Base-by-base conservation (phyloP, 306 rosid genomes). In the Oemleria cerasiformis region DNA sequence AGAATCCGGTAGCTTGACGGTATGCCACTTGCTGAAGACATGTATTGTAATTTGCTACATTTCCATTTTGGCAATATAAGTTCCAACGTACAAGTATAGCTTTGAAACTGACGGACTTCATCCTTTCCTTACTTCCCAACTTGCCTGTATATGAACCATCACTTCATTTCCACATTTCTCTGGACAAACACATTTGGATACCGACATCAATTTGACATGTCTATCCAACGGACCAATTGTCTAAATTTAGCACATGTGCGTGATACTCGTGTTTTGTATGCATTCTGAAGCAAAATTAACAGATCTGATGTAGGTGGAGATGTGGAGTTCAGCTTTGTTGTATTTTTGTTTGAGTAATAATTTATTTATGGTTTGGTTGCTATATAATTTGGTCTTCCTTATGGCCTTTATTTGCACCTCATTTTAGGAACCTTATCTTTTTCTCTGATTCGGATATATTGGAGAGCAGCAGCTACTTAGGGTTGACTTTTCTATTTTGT, bases 1-100 rank as follows among this genome's bases (percentile, higher is more conserved):
- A 7, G 92, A 91, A 62, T 90, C 97, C 55, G 88, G 90, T 61
- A 86, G 92, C 86, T 87, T 90, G 86, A 93, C 97, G 63, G 97
- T 93, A 84, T 48, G 89, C 82, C 63, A 69, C 39, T 51, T 51
- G 54, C 10, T 9, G 14, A 6, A n/a, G 30, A 49, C 14, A 10
- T 54, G 63, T 39, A 61, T 61, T 15, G 70, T 36, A 43, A 63
- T 47, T 44, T 65, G 54, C 53, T 56, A 14, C n/a, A 23, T 34
- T 7, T n/a, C 39, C 41, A 42, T 65, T 74, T n/a, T 44, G 21
- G 59, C 44, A 67, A 40, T 39, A 7, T 41, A 9, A 30, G 13
- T 17, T 34, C 12, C 49, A 17, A 25, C 45, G 25, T n/a, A 25
- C 1, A 88, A 87, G 83, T 75, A 87, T 41, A 78, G 77, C 73